A percentile compares a stretch with the other conserved stretches of the same genome.
Evolutionary conservation across 1,139 yeast genomes (phyloP).

Genomic region (Yamadazyma spencermartinsiae): DNA sequence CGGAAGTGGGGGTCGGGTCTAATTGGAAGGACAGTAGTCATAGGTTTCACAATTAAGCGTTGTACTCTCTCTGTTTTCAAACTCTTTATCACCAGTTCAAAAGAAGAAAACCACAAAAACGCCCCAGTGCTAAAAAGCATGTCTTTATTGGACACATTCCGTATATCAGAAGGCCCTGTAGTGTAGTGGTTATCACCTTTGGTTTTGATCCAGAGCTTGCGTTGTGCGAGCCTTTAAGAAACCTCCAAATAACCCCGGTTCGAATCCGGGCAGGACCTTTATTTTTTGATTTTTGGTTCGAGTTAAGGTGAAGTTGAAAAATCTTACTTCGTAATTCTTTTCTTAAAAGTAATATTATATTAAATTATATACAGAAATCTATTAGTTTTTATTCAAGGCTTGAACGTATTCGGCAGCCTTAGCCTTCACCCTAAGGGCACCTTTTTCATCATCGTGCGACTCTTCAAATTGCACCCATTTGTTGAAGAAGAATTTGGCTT

Average conservation of each 20-base stretch:
- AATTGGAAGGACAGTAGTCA: too few relatives aligned
- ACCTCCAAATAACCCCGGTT: constrained; percentile 82
- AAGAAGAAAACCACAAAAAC: too few relatives aligned
- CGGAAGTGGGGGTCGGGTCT: too few relatives aligned
- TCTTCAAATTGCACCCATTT: constrained; percentile 89
- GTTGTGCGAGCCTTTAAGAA: background rate
- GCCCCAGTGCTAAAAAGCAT: background rate
- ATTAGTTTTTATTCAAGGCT: constrained; percentile 10
- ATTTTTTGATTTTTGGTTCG: constrained; percentile 18
- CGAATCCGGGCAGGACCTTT: constrained; percentile 90
- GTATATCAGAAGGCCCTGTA: constrained; percentile 33
- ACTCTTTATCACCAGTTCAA: too few relatives aligned
- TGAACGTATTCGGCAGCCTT: constrained; percentile 80
- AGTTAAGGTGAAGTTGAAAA: background rate
- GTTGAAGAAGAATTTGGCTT: constrained; percentile 91
- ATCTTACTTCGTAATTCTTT: background rate
- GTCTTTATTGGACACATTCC: background rate
- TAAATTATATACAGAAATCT: constrained; percentile 4
- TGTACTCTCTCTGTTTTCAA: too few relatives aligned
- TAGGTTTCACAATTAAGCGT: too few relatives aligned
- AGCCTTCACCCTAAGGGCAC: constrained; percentile 83
- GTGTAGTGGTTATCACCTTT: constrained; percentile 54
- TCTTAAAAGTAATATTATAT: background rate
- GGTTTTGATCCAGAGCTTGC: constrained; percentile 41
- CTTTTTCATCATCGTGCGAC: constrained; percentile 63